phyloP scores from a whole-genome alignment of 2,329 filamentous ascomycete genomes.

The Claviceps humidiphila region DNA sequence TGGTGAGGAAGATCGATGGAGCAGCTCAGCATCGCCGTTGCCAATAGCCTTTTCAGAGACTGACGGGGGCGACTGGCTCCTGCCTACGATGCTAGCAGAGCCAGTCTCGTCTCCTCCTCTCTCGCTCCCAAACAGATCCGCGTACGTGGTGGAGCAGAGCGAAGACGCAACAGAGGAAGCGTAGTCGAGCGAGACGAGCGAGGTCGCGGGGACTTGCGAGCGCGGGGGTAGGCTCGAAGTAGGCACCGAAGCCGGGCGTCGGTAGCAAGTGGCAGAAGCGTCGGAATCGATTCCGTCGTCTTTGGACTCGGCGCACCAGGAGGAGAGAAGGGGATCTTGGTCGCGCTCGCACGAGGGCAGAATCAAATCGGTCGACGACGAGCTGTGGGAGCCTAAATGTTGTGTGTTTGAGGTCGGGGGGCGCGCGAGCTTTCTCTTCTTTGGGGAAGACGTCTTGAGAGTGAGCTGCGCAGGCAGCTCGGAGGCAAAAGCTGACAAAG shows the following conservation, averaged over 20 bases:
- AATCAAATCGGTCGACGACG: constrained; percentile 31
- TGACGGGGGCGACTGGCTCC: constrained; percentile 40
- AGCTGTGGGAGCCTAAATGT: constrained; percentile 23
- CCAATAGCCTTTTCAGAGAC: constrained; percentile 41
- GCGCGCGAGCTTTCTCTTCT: constrained; percentile 56
- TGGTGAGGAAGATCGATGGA: constrained; percentile 50
- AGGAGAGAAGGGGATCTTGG: constrained; percentile 35
- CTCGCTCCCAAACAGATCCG: constrained; percentile 45
- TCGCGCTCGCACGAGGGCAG: constrained; percentile 40
- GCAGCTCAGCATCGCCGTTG: constrained; percentile 43
- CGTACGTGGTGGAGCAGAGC: constrained; percentile 40
- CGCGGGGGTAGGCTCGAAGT: constrained; percentile 39
- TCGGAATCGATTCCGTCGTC: constrained; percentile 22
- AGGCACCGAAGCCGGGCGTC: constrained; percentile 28
- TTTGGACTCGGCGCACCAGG: constrained; percentile 33
- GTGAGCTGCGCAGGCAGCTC: constrained; percentile 55
- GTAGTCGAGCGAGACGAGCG: constrained; percentile 34
- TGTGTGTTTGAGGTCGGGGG: constrained; percentile 24
- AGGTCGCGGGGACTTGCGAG: constrained; percentile 32
- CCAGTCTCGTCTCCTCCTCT: constrained; percentile 33
- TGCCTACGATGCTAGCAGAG: constrained; percentile 23
- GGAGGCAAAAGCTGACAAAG: constrained; percentile 12
- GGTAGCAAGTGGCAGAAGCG: constrained; percentile 20
- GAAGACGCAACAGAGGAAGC: constrained; percentile 44
- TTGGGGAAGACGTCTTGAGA: constrained; percentile 59